Base-by-base conservation (phyloP, 2,329 filamentous ascomycete species). In the Sporothrix phasma region DNA sequence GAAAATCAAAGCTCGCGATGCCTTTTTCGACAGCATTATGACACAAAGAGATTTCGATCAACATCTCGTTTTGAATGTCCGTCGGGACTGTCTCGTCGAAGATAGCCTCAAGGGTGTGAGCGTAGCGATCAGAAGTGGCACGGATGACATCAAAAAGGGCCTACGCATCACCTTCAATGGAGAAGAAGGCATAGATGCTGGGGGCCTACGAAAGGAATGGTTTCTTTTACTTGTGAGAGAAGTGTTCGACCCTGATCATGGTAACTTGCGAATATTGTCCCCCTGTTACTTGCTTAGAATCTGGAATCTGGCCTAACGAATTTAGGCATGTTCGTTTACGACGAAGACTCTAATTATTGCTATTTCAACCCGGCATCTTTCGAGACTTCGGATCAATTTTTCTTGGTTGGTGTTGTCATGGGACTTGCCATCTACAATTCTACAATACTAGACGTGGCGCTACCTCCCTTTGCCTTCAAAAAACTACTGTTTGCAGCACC, bases 341-440 rank as follows among this genome's bases (percentile, higher is more conserved):
- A 96, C 67, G 90, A 96, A 61, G 91, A 96, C 70, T 96, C 92
- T 3, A 84, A 85, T 54, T 91, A 89, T 72, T 96, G 92, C 76
- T 97, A 96, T 74, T 97, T 97, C 77, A 96, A 96, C 72, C 89
- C 92, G 0, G 85, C 88, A 72, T 90, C 89, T 17, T 92, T 96
- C 69, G 92, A 96, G 73, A 92, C 90, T 0, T 92, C 90, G 0
- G 91, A 96, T 71, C 91, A 96, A 69, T 97, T 90, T 74, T 96
- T 94, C 72, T 81, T 96, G 24, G 89, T 97, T 31, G 92, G 92
- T 0, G 90, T 94, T 13, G 81, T 96, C 7, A 81, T 97, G 63
- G 92, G 92, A 0, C 79, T 97, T 65, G 92, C 92, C 15, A 96
- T 97, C 66, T 96, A 96, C 76, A 96, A 97, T 74, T 95, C 90